These are phyloP conservation scores for Alternaria brassicicola DNA, from an alignment of 2,329 filamentous ascomycete genomes.

Conservation along the genomic window DNA sequence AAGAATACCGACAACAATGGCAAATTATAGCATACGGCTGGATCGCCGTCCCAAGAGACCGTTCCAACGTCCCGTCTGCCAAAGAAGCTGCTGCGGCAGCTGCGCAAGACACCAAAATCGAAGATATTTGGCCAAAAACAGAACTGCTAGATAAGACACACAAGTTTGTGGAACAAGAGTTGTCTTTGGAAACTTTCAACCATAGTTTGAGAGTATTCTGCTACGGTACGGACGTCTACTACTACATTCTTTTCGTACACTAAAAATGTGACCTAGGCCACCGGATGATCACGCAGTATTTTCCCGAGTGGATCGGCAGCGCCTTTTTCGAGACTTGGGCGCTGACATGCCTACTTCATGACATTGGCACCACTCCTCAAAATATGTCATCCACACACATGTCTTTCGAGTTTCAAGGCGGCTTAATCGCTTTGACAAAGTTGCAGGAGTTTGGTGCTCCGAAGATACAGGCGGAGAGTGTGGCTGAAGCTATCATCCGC, in stretches of 20 bases:
- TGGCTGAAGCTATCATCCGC: slow-evolving; percentile 3
- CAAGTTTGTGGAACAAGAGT: background rate
- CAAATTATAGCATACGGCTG: background rate
- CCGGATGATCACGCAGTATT: background rate
- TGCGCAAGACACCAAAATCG: background rate
- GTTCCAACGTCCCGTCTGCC: background rate
- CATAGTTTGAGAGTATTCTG: slow-evolving; percentile 5
- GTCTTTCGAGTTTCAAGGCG: slow-evolving; percentile 7
- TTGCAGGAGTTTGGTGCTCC: background rate
- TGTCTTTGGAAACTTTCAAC: background rate
- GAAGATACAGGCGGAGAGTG: background rate
- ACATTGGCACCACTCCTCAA: background rate
- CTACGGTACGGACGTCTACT: slow-evolving; percentile 4
- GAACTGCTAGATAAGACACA: background rate
- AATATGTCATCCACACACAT: slow-evolving; percentile 1
- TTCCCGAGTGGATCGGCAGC: background rate
- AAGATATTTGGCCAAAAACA: background rate
- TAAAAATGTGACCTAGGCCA: background rate
- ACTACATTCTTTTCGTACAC: rapidly evolving
- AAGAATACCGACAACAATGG: background rate
- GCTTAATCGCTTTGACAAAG: background rate
- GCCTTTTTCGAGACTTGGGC: slow-evolving; percentile 5
- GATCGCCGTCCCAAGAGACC: background rate
- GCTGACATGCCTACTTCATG: slow-evolving; percentile 5
- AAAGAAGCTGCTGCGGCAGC: background rate